Conservation (phyloP, 1,284 basidiomycete genomes). For the Cutaneotrichosporon sp. region DNA sequence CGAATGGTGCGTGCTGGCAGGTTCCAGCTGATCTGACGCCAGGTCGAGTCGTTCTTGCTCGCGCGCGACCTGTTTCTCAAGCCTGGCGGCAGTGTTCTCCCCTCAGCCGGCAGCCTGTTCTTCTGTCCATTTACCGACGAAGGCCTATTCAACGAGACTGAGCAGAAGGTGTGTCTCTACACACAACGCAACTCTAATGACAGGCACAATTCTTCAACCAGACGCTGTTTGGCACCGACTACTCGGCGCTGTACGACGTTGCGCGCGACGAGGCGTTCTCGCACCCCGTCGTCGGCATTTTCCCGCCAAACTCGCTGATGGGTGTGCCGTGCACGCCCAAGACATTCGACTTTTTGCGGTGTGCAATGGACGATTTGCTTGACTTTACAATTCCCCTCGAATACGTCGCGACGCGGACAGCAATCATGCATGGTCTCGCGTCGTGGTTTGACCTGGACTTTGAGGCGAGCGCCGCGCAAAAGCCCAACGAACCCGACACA, state of each 20-base stretch:
- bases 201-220: slow-evolving; percentile 49
- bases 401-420: slow-evolving; percentile 42
- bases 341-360: slow-evolving; percentile 47
- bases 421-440: slow-evolving; percentile 46
- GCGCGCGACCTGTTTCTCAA: slow-evolving; percentile 51
- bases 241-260: slow-evolving; percentile 36
- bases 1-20: slow-evolving; percentile 47
- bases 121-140: slow-evolving; percentile 52
- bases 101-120: slow-evolving; percentile 50
- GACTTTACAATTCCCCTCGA: slow-evolving; percentile 43
- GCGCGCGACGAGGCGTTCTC: slow-evolving; percentile 45
- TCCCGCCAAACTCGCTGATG: slow-evolving; percentile 43
- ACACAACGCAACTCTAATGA: background rate
- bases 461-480: slow-evolving; percentile 18
- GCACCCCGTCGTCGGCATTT: slow-evolving; percentile 49
- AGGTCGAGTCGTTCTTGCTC: slow-evolving; percentile 51
- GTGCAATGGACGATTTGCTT: slow-evolving; percentile 39
- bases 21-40: background rate
- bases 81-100: slow-evolving; percentile 50
- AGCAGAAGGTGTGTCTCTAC: slow-evolving; percentile 42
- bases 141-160: slow-evolving; percentile 50
- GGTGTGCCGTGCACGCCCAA: slow-evolving; percentile 35
- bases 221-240: slow-evolving; percentile 47
- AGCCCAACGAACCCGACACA: slow-evolving; percentile 7
- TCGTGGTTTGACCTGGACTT: slow-evolving; percentile 48